These are phyloP conservation scores for Emydomyces testavorans DNA, from an alignment of 2,329 filamentous ascomycete genomes.

Conservation along the genomic window DNA sequence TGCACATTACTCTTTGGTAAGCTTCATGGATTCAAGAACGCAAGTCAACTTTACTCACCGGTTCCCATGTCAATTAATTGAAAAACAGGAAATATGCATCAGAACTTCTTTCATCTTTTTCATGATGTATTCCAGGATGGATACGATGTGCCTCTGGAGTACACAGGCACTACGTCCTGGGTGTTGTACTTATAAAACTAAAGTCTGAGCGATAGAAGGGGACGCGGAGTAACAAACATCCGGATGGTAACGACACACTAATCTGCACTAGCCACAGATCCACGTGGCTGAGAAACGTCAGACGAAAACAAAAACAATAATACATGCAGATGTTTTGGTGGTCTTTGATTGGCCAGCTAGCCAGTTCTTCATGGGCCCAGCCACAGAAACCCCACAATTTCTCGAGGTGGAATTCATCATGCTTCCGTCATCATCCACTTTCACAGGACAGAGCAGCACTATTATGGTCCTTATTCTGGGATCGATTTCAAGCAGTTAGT, in stretches of 20 bases:
- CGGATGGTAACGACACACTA: not conserved
- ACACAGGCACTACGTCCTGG: too few species aligned
- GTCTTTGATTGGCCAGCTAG: not conserved
- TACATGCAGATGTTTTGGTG: too few species aligned
- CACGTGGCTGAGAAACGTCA: not conserved
- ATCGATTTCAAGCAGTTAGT: too few species aligned
- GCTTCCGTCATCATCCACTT: conserved; percentile 6
- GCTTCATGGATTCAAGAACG: not conserved
- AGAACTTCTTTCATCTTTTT: not conserved
- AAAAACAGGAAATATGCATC: not conserved
- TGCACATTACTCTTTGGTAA: conserved; percentile 20
- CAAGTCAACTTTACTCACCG: conserved; percentile 8
- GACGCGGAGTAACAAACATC: not conserved
- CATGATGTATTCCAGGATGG: not conserved
- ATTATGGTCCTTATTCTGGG: too few species aligned
- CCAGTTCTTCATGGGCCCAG: too few species aligned
- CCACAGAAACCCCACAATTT: conserved; percentile 3
- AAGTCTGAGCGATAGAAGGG: too few species aligned
- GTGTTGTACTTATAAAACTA: not conserved
- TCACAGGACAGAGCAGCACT: not conserved
- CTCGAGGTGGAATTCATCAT: not conserved
- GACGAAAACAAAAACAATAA: not conserved
- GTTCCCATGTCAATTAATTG: conserved; percentile 9
- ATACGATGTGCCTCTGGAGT: too few species aligned
- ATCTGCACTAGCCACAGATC: not conserved